Evolutionary conservation across 345 rosid genomes (phyloP).

Genomic region (Gossypium anomalum): DNA sequence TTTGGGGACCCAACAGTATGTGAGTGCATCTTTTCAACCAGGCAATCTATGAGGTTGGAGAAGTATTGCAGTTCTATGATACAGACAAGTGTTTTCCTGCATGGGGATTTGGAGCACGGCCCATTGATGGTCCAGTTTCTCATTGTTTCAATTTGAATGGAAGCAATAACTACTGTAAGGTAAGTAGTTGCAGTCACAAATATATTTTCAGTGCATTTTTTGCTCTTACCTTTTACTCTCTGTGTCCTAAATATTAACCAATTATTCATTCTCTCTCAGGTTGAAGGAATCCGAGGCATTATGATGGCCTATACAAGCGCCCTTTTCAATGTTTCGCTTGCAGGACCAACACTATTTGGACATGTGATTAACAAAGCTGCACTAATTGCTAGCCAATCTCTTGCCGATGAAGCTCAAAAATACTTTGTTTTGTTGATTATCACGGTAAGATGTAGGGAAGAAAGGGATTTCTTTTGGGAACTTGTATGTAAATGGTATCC

Average conservation of each 20-base stretch:
- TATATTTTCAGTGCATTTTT: neutral
- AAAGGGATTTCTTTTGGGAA: neutral
- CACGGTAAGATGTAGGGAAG: constrained; percentile 47
- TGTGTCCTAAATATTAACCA: neutral
- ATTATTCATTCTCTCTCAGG: constrained; percentile 36
- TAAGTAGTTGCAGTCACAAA: constrained; percentile 19
- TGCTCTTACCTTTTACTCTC: neutral
- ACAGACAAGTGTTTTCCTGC: constrained; percentile 78
- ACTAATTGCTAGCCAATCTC: constrained; percentile 61
- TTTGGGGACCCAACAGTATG: neutral
- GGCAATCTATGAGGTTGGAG: constrained; percentile 91
- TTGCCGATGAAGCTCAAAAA: constrained; percentile 53
- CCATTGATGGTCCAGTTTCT: constrained; percentile 89
- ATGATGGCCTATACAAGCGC: constrained; percentile 74
- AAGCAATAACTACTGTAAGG: constrained; percentile 75
- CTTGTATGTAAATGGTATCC: too few relatives aligned
- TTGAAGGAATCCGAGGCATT: constrained; percentile 87
- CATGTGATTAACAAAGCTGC: constrained; percentile 75
- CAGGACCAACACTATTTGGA: constrained; percentile 93
- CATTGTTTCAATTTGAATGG: constrained; percentile 97
- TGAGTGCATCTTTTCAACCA: constrained; percentile 23
- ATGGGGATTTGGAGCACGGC: constrained; percentile 99
- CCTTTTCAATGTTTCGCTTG: constrained; percentile 81
- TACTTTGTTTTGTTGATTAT: constrained; percentile 79
- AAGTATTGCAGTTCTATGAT: constrained; percentile 84